These are phyloP conservation scores for Aspergillus ellipticus DNA, from an alignment of 495 filamentous ascomycete genomes.

Conservation along the genomic window DNA sequence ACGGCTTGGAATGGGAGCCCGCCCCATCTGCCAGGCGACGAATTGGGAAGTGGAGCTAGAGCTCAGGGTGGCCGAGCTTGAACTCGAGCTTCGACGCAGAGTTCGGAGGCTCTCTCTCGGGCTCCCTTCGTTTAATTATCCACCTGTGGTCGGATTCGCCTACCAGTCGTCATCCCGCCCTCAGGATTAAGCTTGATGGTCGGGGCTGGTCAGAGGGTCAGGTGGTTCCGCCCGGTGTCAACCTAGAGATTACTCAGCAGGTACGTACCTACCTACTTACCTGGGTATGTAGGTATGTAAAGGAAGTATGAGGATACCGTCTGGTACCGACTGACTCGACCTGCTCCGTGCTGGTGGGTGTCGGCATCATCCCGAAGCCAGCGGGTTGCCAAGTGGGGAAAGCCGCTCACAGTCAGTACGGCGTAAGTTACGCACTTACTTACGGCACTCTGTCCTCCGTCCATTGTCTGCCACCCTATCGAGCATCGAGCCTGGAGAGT, in stretches of 20 bases:
- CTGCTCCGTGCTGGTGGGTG: background rate
- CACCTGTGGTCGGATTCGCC: background rate
- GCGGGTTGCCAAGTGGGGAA: constrained; percentile 17
- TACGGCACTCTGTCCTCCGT: constrained; percentile 1
- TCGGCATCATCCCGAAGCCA: background rate
- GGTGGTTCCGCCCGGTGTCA: background rate
- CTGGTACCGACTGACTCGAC: no score
- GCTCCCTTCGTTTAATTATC: background rate
- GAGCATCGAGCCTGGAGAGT: background rate
- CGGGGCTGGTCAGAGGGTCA: background rate
- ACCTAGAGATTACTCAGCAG: background rate
- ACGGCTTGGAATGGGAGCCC: background rate
- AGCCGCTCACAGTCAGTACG: no score
- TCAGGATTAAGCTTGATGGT: constrained; percentile 6
- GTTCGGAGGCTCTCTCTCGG: background rate
- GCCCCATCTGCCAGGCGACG: constrained; percentile 11
- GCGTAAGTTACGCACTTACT: constrained; percentile 2
- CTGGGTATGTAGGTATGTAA: no score
- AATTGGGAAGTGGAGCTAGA: constrained; percentile 3
- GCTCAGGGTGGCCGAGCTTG: background rate
- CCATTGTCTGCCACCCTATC: no score
- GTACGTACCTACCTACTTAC: no score
- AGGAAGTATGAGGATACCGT: no score
- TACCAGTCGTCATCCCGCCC: background rate
- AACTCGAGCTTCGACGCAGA: background rate